Conservation (phyloP, 805 yeast species). For the Nakazawaea populi region DNA sequence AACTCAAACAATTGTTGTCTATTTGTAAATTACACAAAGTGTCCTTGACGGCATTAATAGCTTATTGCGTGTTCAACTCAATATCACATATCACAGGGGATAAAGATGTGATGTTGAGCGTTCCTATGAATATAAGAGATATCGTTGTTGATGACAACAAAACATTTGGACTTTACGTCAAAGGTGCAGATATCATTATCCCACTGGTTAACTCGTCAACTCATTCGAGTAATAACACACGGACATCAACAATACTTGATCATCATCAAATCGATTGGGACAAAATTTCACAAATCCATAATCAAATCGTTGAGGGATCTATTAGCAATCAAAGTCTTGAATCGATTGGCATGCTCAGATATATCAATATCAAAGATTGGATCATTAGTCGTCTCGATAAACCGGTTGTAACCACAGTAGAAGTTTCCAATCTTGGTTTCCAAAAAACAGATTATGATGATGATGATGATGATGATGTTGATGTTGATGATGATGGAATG, state of each 20-base stretch:
- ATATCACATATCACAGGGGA: background rate
- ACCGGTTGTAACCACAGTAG: background rate
- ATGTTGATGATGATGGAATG: background rate
- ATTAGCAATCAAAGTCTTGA: background rate
- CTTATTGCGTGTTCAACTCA: background rate
- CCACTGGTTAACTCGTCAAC: background rate
- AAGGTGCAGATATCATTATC: background rate
- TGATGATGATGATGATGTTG: background rate
- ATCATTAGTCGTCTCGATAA: background rate
- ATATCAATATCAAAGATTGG: background rate
- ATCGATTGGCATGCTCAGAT: conserved; percentile 1
- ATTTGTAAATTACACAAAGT: background rate
- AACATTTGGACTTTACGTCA: conserved; percentile 6
- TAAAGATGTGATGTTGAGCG: background rate
- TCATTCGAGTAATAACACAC: too few species aligned
- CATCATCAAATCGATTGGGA: conserved; percentile 1
- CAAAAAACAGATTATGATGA: background rate
- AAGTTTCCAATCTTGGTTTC: conserved; percentile 5
- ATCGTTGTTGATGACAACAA: background rate
- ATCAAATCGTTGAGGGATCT: background rate
- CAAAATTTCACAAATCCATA: background rate
- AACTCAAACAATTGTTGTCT: background rate
- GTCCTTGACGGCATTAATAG: background rate
- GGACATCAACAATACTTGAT: too few species aligned
- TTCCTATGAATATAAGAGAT: conserved; percentile 3